These are phyloP conservation scores for Neopestalotiopsis rosae DNA, from an alignment of 2,329 filamentous ascomycete species.

Conservation along the genomic window DNA sequence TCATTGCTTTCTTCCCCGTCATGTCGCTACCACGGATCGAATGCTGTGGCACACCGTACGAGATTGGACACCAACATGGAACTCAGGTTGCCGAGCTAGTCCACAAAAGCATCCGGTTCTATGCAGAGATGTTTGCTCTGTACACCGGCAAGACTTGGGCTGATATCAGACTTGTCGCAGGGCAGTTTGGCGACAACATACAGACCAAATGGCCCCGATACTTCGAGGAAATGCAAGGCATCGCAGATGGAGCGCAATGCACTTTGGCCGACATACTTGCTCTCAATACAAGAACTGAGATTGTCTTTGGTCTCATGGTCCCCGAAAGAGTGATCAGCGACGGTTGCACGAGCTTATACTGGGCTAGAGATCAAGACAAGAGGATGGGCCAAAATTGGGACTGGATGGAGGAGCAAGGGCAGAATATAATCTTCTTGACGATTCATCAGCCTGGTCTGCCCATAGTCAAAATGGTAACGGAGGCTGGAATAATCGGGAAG, in stretches of 20 bases:
- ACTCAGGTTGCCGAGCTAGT: neutral
- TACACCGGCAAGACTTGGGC: neutral
- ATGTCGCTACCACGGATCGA: neutral
- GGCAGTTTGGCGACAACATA: neutral
- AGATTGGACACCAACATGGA: neutral
- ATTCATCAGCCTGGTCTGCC: neutral
- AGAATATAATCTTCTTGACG: neutral
- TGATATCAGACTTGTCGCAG: neutral
- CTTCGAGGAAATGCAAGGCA: conserved; percentile 1
- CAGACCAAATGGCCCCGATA: neutral
- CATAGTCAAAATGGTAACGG: neutral
- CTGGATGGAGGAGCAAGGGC: neutral
- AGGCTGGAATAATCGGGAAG: conserved; percentile 1
- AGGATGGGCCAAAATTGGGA: conserved; percentile 1
- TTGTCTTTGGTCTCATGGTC: neutral
- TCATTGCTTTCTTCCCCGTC: neutral
- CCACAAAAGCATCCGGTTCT: neutral
- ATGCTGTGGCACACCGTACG: neutral
- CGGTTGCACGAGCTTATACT: neutral
- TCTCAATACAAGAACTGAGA: neutral
- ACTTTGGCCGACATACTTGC: neutral
- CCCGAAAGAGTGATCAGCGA: neutral
- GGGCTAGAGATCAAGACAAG: neutral
- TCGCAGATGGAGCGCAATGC: neutral
- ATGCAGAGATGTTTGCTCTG: neutral